phyloP scores from a whole-genome alignment of 1,284 basidiomycete species.

The Pisolithus thermaeus region DNA sequence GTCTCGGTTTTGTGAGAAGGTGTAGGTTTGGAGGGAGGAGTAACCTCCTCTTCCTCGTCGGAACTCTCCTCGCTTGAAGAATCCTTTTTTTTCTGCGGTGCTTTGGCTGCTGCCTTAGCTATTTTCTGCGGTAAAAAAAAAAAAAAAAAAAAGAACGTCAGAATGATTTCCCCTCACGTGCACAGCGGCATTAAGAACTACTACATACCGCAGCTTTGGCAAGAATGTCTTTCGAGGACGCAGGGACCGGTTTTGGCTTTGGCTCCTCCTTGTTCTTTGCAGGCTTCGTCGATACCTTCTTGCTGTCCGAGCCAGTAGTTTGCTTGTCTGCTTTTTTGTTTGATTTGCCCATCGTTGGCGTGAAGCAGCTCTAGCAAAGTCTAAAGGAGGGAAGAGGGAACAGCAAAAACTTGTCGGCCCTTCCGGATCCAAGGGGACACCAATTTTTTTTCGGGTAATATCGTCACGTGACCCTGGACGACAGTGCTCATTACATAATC shows the following conservation, averaged over 20 bases:
- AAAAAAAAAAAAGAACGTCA: neutral
- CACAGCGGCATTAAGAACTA: neutral
- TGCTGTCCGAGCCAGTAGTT: neutral
- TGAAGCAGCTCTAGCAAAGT: neutral
- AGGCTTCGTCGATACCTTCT: constrained; percentile 34
- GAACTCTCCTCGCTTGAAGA: constrained; percentile 1
- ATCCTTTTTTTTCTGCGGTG: constrained; percentile 2
- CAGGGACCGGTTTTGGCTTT: constrained; percentile 7
- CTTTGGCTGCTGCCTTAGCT: constrained; percentile 1
- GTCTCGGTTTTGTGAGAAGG: neutral
- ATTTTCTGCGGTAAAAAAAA: neutral
- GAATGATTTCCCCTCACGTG: neutral
- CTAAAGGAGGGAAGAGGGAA: no score
- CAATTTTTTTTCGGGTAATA: neutral
- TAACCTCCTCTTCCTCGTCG: neutral
- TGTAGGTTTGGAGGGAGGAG: no score
- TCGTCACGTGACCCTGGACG: neutral
- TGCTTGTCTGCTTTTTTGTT: constrained; percentile 22
- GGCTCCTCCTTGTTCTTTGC: constrained; percentile 32
- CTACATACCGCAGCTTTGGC: constrained; percentile 16
- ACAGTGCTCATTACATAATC: no score
- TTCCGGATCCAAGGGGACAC: no score
- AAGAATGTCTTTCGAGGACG: constrained; percentile 24
- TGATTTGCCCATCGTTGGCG: constrained; percentile 38
- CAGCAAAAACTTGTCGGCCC: neutral